Evolutionary conservation across 768 basidiomycete genomes (phyloP), one percentile per base, ranked within the genome.

Genomic region (Podaxis pistillaris): DNA sequence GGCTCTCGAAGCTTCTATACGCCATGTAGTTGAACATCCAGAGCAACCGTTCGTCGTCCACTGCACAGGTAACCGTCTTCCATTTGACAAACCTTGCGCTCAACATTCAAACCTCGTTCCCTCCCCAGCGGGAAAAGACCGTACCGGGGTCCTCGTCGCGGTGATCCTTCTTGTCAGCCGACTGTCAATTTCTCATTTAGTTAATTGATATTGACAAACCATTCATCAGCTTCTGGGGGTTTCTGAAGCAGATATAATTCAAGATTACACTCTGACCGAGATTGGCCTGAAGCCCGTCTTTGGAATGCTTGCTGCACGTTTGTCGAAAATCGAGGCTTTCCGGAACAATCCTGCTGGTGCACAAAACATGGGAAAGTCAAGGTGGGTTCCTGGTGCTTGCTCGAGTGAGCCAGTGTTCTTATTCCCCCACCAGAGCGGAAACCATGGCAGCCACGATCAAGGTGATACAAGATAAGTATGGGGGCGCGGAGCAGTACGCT

Each of bases 221-320:
- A 11, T 60, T 41, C 19, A 24, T 38, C 56, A 80, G 80, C 69
- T 80, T 9, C 71, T 79, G 12, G 79, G 79, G 4, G 74, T 76
- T 12, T 50, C 63, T 37, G 79, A 81, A 66, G 73, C 75, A 13
- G 72, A 73, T 36, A 79, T 83, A 40, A 68, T 69, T 8, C 67
- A 71, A 15, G 80, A 82, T 62, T 82, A 83, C 61, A 67, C 71
- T 1, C 67, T 81, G 53, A 78, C 80, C 2, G 69, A 72, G 15
- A 52, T 73, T 28, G 80, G 79, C 2, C 70, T 79, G 15, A 72
- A 74, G 58, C 77, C 79, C 4, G 68, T 66, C 11, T 53, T 73
- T 12, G 68, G 71, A 3, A 58, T 72, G 41, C 61, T 83, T 17
- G 63, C 70, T 2, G 69, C 60, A 15, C 74, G 76, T 13, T 72